Base-by-base conservation (phyloP, 345 rosid species). In the Hibiscus syriacus region DNA sequence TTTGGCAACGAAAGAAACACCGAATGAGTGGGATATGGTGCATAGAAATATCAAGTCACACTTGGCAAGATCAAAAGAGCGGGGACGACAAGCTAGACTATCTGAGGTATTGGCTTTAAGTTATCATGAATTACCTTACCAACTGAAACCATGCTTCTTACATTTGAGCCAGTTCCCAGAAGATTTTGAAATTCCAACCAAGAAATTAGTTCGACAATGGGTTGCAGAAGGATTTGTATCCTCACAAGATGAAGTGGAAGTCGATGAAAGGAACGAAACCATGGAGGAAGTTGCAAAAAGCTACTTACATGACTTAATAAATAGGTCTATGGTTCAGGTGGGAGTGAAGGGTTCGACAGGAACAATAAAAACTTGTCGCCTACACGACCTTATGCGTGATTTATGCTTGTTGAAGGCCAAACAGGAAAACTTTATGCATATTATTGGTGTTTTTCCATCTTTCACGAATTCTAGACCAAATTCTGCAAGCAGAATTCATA, bases 301-400 rank as follows among this genome's bases (percentile, higher is more conserved):
- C 34, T 71, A 71, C 64, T 34, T 82, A 30, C 59, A 13, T 52
- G 69, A 75, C 59, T 58, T 82, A 48, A 64, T 66, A 9, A 64
- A 73, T 3, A 71, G 80, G 70, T 74, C 73, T 2, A 66, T 77
- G 80, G 75, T 82, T 71, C 69, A 80, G 68, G 70, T 75, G 46
- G 78, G 16, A 5, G 23, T 58, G n/a, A 71, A 61, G 7, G 65
- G 72, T n/a, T 68, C 54, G 38, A 70, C 71, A 6, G 81, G 81
- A 61, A 77, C 70, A 56, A 68, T 79, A 39, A 75, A 72, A 58
- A 70, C 67, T 14, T 82, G 83, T 19, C 76, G 57, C 29, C 78
- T 82, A 34, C 81, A 82, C 14, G 78, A 82, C 41, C 70, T 77
- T 55, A 73, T 82, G 75, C 76, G 83, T 17, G 81, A 80, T 4